Percentiles rank a stretch among this genome's conserved stretches.
These are phyloP conservation scores for Blechomonas ayalai DNA, from an alignment of 208 protist genomes.

Conservation along the genomic window DNA sequence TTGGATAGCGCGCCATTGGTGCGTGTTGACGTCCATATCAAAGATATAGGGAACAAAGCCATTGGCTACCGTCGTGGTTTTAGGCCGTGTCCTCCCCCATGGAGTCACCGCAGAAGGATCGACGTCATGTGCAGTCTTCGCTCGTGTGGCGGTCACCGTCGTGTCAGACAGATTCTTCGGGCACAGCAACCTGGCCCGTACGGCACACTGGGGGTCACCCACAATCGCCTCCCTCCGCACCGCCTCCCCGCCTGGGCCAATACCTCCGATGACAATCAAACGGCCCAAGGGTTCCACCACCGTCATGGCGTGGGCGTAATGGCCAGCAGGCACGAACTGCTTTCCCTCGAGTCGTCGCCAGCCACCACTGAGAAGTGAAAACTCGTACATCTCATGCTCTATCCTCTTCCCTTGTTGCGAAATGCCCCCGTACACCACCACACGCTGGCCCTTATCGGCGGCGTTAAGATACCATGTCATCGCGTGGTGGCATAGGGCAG, in stretches of 20 bases:
- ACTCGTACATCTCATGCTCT: conserved; percentile 84
- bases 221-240: neutral
- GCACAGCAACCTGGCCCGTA: too few relatives aligned
- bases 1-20: conserved; percentile 69
- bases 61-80: conserved; percentile 13
- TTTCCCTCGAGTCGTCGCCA: conserved; percentile 76
- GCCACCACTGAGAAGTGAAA: conserved; percentile 58
- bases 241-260: conserved; percentile 47
- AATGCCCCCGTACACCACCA: conserved; percentile 76
- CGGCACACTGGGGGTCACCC: conserved; percentile 8
- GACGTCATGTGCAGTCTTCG: too few relatives aligned
- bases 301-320: conserved; percentile 69
- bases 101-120: too few relatives aligned
- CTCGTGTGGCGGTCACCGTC: too few relatives aligned
- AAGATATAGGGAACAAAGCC: conserved; percentile 79
- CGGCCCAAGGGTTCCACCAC: conserved; percentile 38
- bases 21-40: conserved; percentile 63
- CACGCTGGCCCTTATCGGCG: conserved; percentile 53
- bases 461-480: conserved; percentile 41
- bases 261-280: conserved; percentile 67
- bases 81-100: neutral
- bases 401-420: conserved; percentile 15
- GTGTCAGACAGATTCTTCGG: too few relatives aligned
- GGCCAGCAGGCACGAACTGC: conserved; percentile 58
- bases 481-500: conserved; percentile 58